These are phyloP conservation scores for Volutella citrinella DNA, from an alignment of 2,329 filamentous ascomycete species.

Conservation along the genomic window DNA sequence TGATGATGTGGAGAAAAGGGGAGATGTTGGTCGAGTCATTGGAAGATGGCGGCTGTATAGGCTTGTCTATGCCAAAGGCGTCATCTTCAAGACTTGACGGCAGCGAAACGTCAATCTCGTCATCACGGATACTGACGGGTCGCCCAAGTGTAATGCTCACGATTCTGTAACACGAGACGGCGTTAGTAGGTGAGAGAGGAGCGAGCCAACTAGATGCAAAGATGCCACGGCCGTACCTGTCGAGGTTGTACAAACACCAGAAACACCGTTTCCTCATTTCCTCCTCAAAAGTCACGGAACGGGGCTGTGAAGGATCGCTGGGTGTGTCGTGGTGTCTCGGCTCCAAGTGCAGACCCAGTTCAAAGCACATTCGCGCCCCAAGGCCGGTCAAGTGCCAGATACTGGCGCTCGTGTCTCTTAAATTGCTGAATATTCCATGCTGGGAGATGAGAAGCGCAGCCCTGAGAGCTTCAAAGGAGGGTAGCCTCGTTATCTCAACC, in stretches of 20 bases:
- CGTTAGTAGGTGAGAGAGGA: neutral
- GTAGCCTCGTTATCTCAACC: neutral
- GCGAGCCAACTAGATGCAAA: too few species aligned
- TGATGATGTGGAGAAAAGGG: slow-evolving; percentile 6
- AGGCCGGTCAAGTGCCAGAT: slow-evolving; percentile 8
- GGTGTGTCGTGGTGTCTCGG: neutral
- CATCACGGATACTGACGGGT: slow-evolving; percentile 7
- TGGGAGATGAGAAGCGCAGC: slow-evolving; percentile 4
- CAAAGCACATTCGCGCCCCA: slow-evolving; percentile 8
- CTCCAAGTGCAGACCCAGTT: slow-evolving; percentile 6
- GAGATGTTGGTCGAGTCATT: neutral
- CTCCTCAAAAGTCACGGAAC: slow-evolving; percentile 1
- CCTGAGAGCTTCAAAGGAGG: neutral
- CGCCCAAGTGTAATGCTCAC: slow-evolving; percentile 8
- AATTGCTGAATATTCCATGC: slow-evolving; percentile 9
- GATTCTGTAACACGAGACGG: neutral
- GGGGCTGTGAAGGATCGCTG: neutral
- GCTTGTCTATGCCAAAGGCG: neutral
- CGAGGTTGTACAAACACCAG: slow-evolving; percentile 9
- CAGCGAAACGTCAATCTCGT: slow-evolving; percentile 6
- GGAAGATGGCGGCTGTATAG: neutral
- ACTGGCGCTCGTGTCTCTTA: slow-evolving; percentile 3
- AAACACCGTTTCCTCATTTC: slow-evolving; percentile 9
- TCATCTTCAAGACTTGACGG: slow-evolving; percentile 8
- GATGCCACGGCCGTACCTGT: slow-evolving; percentile 1